These are phyloP conservation scores for Trametes sanguinea DNA, from an alignment of 768 basidiomycete species.

Conservation along the genomic window DNA sequence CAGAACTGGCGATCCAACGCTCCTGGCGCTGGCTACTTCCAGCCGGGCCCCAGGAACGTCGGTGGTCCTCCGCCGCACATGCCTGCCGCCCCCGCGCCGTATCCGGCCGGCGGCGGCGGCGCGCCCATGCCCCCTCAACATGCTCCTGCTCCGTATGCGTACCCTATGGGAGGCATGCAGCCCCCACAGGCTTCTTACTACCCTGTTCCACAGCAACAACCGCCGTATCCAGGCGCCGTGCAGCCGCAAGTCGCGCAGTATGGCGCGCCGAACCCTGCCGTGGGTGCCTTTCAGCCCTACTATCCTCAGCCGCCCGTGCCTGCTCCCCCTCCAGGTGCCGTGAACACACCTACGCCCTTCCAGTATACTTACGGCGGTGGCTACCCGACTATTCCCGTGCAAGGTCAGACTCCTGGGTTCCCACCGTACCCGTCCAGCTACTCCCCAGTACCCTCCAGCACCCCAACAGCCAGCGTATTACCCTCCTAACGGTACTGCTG, in stretches of 20 bases:
- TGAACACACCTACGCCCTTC: not conserved
- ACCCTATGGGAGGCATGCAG: not conserved
- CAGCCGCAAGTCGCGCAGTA: not conserved
- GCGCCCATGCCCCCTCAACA: not conserved
- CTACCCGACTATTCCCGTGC: not conserved
- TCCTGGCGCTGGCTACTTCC: slow-evolving; percentile 4
- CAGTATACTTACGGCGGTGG: slow-evolving; percentile 7
- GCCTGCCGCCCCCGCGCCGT: slow-evolving; percentile 8
- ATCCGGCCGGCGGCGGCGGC: slow-evolving; percentile 8
- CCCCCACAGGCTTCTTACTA: slow-evolving; percentile 1
- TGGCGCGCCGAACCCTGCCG: not conserved
- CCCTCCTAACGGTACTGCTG: not conserved
- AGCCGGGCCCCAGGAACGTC: slow-evolving; percentile 13
- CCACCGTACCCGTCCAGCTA: slow-evolving; percentile 1
- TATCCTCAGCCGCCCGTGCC: slow-evolving; percentile 3
- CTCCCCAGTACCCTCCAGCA: not conserved
- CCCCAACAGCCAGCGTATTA: slow-evolving; percentile 1
- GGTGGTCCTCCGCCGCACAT: not conserved
- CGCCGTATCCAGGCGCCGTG: not conserved
- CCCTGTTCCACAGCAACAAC: not conserved
- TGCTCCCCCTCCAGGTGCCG: slow-evolving; percentile 2
- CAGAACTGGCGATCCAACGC: slow-evolving; percentile 7
- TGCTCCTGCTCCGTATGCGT: not conserved
- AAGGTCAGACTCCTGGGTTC: slow-evolving; percentile 1
- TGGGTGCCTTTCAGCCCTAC: not conserved